A percentile compares a stretch with the other conserved stretches of the same genome.
These are phyloP conservation scores for Lachnellula arida DNA, from an alignment of 2,329 filamentous ascomycete genomes.

Conservation along the genomic window DNA sequence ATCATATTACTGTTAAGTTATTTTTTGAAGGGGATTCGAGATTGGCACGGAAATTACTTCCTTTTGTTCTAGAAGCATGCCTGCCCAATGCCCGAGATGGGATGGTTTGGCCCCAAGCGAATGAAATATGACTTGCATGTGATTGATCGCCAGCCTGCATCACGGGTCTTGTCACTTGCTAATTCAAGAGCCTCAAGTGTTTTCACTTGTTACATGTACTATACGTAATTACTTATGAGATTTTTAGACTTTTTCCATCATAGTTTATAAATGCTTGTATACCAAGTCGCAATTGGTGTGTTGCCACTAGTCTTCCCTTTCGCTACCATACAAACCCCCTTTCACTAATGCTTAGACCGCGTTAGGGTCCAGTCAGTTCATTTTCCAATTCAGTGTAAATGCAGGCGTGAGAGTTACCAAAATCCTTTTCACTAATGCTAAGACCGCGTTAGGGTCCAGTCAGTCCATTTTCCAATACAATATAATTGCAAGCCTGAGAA, in stretches of 20 bases:
- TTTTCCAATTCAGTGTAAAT: too few relatives aligned
- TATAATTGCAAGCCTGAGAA: neutral
- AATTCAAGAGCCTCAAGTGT: neutral
- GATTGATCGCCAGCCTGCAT: conserved; percentile 16
- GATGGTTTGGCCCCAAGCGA: neutral
- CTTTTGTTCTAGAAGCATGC: conserved; percentile 4
- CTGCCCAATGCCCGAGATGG: neutral
- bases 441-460: too few relatives aligned
- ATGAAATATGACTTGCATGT: conserved; percentile 16
- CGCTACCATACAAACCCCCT: neutral
- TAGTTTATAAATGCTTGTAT: neutral
- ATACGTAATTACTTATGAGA: too few relatives aligned
- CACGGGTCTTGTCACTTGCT: neutral
- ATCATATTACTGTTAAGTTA: neutral
- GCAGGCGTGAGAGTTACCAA: too few relatives aligned
- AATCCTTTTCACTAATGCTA: too few relatives aligned
- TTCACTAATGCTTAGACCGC: neutral
- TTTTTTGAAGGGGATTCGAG: neutral
- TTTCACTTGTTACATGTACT: too few relatives aligned
- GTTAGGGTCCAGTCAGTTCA: neutral
- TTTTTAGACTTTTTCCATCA: too few relatives aligned
- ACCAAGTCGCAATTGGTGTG: neutral
- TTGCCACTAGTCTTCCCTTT: neutral
- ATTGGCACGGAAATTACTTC: conserved; percentile 6
- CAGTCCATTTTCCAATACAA: neutral